A percentile compares a stretch with the other conserved stretches of the same genome.
Conservation (phyloP, 192 early-diverging fungal genomes). For the Pilaira anomala region DNA sequence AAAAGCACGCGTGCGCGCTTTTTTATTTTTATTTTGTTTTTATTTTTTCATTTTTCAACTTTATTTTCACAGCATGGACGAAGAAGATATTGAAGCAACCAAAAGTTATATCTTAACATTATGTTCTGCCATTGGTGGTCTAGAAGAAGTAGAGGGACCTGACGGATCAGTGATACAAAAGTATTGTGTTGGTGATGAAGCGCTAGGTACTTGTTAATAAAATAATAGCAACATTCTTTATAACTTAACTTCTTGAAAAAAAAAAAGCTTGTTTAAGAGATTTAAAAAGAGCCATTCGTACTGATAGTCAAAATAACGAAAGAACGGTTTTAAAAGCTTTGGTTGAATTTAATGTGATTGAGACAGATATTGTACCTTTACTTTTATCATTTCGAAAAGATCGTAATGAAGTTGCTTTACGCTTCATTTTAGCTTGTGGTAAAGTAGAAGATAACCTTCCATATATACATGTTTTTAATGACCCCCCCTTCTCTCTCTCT, state of each 20-base stretch:
- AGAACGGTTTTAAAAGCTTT: slow-evolving; percentile 64
- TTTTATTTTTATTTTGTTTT: neutral
- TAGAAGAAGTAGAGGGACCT: slow-evolving; percentile 49
- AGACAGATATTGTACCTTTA: slow-evolving; percentile 78
- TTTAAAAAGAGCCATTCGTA: slow-evolving; percentile 79
- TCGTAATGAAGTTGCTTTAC: slow-evolving; percentile 30
- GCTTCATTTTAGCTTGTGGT: slow-evolving; percentile 51
- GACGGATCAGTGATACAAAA: slow-evolving; percentile 39
- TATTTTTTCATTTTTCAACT: neutral
- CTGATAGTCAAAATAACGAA: slow-evolving; percentile 62
- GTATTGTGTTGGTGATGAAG: slow-evolving; percentile 83
- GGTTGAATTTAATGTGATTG: slow-evolving; percentile 71
- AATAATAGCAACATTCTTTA: neutral
- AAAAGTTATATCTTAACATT: slow-evolving; percentile 57
- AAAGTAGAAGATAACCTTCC: slow-evolving; percentile 15
- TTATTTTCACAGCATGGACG: neutral
- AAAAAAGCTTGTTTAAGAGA: slow-evolving; percentile 77
- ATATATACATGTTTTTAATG: neutral
- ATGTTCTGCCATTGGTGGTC: slow-evolving; percentile 79
- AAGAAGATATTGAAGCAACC: neutral
- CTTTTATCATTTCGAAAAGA: slow-evolving; percentile 43
- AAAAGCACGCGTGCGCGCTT: too few species aligned
- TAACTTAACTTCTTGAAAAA: neutral
- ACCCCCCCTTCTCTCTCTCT: too few species aligned
- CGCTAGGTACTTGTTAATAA: slow-evolving; percentile 55